Evolutionary conservation across 805 yeast species (phyloP).

Genomic region (Yarrowia sp.): DNA sequence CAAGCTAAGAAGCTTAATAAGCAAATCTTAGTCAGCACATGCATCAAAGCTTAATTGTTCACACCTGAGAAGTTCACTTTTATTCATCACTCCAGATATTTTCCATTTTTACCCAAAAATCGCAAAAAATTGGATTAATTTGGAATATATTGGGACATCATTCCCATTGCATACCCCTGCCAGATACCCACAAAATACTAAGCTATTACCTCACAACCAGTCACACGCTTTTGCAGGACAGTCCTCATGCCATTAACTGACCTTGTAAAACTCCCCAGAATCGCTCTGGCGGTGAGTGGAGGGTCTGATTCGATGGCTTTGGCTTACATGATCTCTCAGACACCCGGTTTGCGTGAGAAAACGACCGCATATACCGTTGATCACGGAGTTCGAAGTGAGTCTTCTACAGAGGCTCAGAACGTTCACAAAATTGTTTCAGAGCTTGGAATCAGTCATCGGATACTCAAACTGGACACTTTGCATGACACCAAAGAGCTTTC

Average conservation of each 20-base stretch:
- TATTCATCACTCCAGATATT: too few species aligned
- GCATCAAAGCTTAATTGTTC: too few species aligned
- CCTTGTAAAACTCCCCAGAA: constrained; percentile 43
- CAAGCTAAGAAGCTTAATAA: too few species aligned
- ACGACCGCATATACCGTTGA: constrained; percentile 68
- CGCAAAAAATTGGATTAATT: too few species aligned
- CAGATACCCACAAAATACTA: too few species aligned
- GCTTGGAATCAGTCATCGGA: constrained; percentile 49
- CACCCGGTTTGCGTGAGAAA: constrained; percentile 48
- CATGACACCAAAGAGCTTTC: constrained; percentile 54
- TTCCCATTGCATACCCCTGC: too few species aligned
- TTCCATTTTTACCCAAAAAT: too few species aligned
- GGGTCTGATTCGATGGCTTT: constrained; percentile 84
- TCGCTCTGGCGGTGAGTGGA: constrained; percentile 72
- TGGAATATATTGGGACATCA: too few species aligned
- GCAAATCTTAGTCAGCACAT: too few species aligned
- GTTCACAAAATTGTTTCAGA: constrained; percentile 48
- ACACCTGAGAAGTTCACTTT: too few species aligned
- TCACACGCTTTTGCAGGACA: neutral
- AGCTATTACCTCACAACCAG: too few species aligned
- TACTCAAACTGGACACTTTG: constrained; percentile 46
- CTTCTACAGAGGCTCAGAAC: constrained; percentile 57
- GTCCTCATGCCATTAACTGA: neutral
- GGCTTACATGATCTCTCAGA: constrained; percentile 57
- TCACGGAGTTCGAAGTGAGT: constrained; percentile 62